Evolutionary conservation across 306 rosid species (phyloP).

Genomic region (Ormosia emarginata): DNA sequence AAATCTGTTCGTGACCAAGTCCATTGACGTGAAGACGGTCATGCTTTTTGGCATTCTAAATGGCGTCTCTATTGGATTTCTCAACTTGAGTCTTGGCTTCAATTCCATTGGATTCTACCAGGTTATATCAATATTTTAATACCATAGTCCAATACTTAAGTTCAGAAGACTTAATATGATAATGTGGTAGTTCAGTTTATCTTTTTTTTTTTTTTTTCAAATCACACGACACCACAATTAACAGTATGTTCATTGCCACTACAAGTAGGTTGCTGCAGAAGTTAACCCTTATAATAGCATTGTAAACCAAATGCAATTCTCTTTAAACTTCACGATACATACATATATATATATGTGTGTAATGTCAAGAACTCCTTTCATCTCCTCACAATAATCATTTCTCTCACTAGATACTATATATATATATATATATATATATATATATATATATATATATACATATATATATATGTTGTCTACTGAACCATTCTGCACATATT

Average conservation of each 20-base stretch:
- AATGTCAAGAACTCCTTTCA: too few species aligned
- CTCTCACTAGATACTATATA: too few species aligned
- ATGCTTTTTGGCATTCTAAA: conserved; percentile 86
- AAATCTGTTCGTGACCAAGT: conserved; percentile 68
- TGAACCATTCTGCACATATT: not conserved
- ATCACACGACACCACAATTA: too few species aligned
- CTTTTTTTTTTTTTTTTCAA: too few species aligned
- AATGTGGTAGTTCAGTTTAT: not conserved
- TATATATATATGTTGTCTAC: not conserved
- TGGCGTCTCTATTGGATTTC: conserved; percentile 91
- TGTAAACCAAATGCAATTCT: not conserved
- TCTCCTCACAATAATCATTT: too few species aligned
- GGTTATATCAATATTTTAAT: conserved; percentile 36
- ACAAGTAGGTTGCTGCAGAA: too few species aligned
- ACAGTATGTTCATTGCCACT: not conserved
- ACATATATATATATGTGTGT: not conserved
- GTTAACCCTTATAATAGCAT: not conserved
- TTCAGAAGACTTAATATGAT: not conserved
- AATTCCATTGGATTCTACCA: conserved; percentile 97
- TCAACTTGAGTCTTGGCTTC: conserved; percentile 93
- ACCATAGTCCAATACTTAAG: not conserved
- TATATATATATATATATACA: too few species aligned
- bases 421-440: too few species aligned
- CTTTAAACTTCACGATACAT: not conserved
- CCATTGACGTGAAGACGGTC: conserved; percentile 78